phyloP scores from a whole-genome alignment of 2,329 filamentous ascomycete genomes.

The Scleromitrula shiraiana region DNA sequence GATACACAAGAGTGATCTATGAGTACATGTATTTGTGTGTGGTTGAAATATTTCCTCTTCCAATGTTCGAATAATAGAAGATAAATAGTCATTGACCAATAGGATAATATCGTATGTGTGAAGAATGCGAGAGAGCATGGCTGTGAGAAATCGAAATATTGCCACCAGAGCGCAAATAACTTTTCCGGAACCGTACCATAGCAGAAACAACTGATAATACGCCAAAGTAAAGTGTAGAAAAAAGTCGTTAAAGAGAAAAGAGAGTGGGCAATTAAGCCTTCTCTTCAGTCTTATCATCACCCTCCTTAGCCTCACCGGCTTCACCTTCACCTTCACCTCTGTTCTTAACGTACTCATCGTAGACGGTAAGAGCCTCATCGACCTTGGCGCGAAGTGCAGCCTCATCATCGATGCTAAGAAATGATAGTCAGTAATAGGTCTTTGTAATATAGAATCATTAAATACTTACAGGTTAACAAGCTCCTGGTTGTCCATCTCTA shows the following conservation, averaged over 20 bases:
- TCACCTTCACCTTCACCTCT: slow-evolving; percentile 31
- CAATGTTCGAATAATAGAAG: slow-evolving; percentile 15
- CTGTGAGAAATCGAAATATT: slow-evolving; percentile 17
- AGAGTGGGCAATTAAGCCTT: slow-evolving; percentile 40
- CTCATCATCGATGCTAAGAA: slow-evolving; percentile 75
- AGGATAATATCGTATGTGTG: slow-evolving; percentile 6
- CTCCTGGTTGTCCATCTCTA: slow-evolving; percentile 98
- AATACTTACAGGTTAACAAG: slow-evolving; percentile 84
- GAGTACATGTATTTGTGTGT: slow-evolving; percentile 20
- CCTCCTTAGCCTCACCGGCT: slow-evolving; percentile 36
- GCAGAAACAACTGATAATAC: slow-evolving; percentile 26
- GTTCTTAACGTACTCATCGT: slow-evolving; percentile 94
- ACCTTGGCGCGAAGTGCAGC: slow-evolving; percentile 88
- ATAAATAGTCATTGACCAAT: slow-evolving; percentile 16
- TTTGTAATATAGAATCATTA: background rate
- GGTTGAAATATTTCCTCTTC: slow-evolving; percentile 17
- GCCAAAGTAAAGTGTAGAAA: slow-evolving; percentile 21
- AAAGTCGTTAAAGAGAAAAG: slow-evolving; percentile 18
- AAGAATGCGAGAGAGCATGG: slow-evolving; percentile 14
- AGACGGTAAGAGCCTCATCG: slow-evolving; percentile 92
- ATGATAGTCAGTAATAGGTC: slow-evolving; percentile 27
- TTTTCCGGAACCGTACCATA: slow-evolving; percentile 27
- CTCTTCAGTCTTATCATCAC: slow-evolving; percentile 40
- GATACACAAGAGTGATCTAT: slow-evolving; percentile 22
- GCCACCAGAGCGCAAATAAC: slow-evolving; percentile 25